Base-by-base conservation (phyloP, 1,139 yeast species). In the Hemisphaericaspora xylofermentans region DNA sequence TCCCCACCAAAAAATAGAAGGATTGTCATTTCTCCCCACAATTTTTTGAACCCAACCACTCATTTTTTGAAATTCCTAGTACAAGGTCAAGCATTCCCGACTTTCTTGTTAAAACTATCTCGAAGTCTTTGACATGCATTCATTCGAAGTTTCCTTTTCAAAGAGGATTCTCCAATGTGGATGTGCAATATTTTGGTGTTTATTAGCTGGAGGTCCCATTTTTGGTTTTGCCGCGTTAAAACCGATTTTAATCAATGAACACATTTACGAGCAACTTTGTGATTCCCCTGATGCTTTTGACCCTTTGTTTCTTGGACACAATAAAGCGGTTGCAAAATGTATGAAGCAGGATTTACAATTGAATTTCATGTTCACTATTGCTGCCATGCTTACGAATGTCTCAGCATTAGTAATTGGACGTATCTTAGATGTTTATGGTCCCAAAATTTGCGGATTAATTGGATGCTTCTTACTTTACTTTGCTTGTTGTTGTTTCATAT, bases 181-280 rank as follows among this genome's bases (percentile, higher is more conserved):
- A 6, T 64, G 74, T 58, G 75, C 76, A 41, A 65, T 70, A 5
- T 41, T 61, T 38, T 70, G 76, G 76, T 69, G 75, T 43, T 55
- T 71, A 17, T 52, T 71, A 17, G 66, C 76, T 1, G 77, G 74
- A 6, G 77, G 77, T 1, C 72, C 75, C 4, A 68, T 71, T 27
- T 71, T 71, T 48, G 77, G 77, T 16, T 71, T 71, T 56, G 76
- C 76, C 37, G 76, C 76, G n/a, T 61, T 71, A 44, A 69, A 71
- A 42, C 75, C 76, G 7, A 56, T 70, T 15, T 59, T 71, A 31
- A 60, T 71, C 29, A 58, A 53, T 33, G 73, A 70, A 49, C 66
- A 66, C 19, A 64, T 71, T 22, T 71, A 71, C 44, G 74, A 69
- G 50, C 41, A 55, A 22, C 50, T 55, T 10, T 71, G 77, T 56